Percentiles rank a stretch among this genome's conserved stretches.
Evolutionary conservation across 805 yeast species (phyloP).

Genomic region (Deakozyma indianensis): DNA sequence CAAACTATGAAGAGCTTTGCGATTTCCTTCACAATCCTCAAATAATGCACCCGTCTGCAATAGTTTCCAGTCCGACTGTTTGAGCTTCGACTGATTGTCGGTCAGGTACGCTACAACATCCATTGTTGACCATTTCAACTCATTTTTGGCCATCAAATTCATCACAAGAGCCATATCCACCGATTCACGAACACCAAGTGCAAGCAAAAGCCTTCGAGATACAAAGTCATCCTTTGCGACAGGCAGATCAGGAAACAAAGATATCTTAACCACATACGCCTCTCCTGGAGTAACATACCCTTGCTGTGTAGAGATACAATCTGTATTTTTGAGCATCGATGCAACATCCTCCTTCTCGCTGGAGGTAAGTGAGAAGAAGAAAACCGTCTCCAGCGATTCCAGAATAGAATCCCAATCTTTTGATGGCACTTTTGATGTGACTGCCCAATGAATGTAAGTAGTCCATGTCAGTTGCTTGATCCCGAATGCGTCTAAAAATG

Average conservation of each 20-base stretch:
- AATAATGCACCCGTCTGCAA: constrained; percentile 18
- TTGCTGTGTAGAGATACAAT: constrained; percentile 24
- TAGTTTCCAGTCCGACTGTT: constrained; percentile 18
- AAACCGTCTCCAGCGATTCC: background rate
- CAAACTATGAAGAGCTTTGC: constrained; percentile 10
- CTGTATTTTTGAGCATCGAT: constrained; percentile 7
- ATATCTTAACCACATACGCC: constrained; percentile 19
- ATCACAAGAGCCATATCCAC: constrained; percentile 25
- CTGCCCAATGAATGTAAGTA: background rate
- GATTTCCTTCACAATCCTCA: constrained; percentile 9
- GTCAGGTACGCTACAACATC: constrained; percentile 23
- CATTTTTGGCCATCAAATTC: constrained; percentile 14
- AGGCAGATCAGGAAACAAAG: constrained; percentile 24
- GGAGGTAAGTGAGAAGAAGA: constrained; percentile 2
- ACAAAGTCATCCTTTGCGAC: constrained; percentile 13
- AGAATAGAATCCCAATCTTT: background rate
- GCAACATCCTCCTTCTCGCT: constrained; percentile 5
- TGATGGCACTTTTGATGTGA: background rate
- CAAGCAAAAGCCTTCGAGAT: constrained; percentile 14
- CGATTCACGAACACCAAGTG: constrained; percentile 23
- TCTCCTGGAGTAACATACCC: constrained; percentile 23
- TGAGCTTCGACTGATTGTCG: constrained; percentile 14
- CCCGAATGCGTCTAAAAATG: background rate
- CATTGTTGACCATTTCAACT: constrained; percentile 20
- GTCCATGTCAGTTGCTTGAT: background rate